Percentiles rank a stretch among this genome's conserved stretches.
Evolutionary conservation across 116 monocot genomes (phyloP).

Genomic region (Zostera marina): DNA sequence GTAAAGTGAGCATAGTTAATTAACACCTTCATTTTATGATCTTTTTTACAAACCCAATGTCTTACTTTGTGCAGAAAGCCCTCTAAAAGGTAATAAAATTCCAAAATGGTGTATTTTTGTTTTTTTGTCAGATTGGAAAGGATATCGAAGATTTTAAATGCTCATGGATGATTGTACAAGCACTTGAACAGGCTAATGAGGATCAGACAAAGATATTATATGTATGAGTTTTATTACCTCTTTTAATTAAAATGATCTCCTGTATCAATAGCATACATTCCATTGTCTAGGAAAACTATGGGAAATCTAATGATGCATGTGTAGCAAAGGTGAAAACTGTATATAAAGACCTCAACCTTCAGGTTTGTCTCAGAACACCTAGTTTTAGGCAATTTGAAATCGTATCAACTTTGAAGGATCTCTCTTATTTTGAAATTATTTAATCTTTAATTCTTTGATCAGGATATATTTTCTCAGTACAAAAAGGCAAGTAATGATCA

Average conservation of each 20-base stretch:
- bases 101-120: background rate
- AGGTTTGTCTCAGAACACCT: slow-evolving; percentile 25
- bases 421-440: too few species aligned
- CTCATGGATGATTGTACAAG: slow-evolving; percentile 82
- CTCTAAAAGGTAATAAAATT: too few species aligned
- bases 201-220: slow-evolving; percentile 39
- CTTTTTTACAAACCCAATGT: too few species aligned
- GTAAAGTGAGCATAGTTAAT: slow-evolving; percentile 34
- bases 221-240: slow-evolving; percentile 24
- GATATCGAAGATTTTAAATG: slow-evolving; percentile 95
- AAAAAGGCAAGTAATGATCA: slow-evolving; percentile 50
- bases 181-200: slow-evolving; percentile 58
- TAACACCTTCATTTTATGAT: background rate
- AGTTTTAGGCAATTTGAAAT: too few species aligned
- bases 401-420: too few species aligned
- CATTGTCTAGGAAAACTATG: slow-evolving; percentile 69
- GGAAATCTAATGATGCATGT: slow-evolving; percentile 51
- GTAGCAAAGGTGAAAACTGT: slow-evolving; percentile 55
- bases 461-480: slow-evolving; percentile 51
- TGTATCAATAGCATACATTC: background rate
- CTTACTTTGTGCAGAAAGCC: too few species aligned
- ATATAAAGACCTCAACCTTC: slow-evolving; percentile 64
- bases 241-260: background rate
- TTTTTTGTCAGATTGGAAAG: slow-evolving; percentile 52
- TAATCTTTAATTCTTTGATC: slow-evolving; percentile 4